phyloP scores from a whole-genome alignment of 352 stramenopile species.

The Halophytophthora batemanensis region DNA sequence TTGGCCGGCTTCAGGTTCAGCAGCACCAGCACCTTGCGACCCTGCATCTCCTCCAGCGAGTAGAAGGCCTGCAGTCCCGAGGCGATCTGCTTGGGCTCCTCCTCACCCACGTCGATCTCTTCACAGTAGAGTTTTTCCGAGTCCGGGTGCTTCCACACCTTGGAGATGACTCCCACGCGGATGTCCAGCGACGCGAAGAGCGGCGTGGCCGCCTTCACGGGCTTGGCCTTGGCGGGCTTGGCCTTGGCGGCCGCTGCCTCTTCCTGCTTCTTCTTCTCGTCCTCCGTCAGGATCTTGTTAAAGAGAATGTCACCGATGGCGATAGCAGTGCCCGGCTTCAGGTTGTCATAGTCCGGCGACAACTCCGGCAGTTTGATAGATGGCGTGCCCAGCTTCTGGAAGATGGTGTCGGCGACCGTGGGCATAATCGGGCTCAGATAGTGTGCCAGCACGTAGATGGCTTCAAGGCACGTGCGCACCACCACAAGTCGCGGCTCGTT shows the following conservation, averaged over 20 bases:
- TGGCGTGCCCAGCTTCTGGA: conserved; percentile 92
- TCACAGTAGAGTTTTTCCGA: conserved; percentile 97
- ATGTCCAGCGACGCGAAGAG: conserved; percentile 81
- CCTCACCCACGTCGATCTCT: conserved; percentile 97
- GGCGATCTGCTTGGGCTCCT: conserved; percentile 91
- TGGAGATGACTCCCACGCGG: conserved; percentile 75
- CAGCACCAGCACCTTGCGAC: conserved; percentile 93
- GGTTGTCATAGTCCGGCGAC: conserved; percentile 88
- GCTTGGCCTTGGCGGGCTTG: conserved; percentile 37
- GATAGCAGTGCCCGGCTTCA: conserved; percentile 88
- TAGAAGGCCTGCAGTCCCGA: conserved; percentile 96
- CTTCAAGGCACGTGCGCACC: conserved; percentile 95
- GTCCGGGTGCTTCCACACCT: conserved; percentile 83
- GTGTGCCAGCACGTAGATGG: conserved; percentile 95
- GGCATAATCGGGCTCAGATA: conserved; percentile 96
- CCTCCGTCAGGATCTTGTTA: conserved; percentile 84
- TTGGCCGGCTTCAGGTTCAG: conserved; percentile 98
- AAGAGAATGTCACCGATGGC: conserved; percentile 95
- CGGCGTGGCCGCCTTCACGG: conserved; percentile 48
- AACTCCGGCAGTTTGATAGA: conserved; percentile 75
- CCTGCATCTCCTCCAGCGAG: conserved; percentile 94
- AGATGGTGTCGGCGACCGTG: conserved; percentile 88
- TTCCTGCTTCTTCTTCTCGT: conserved; percentile 65
- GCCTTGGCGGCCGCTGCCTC: conserved; percentile 50
- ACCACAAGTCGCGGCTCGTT: conserved; percentile 88